Percentiles rank a stretch among this genome's conserved stretches.
Evolutionary conservation across 2,329 filamentous ascomycete species (phyloP).

Genomic region (Colletotrichum gigasporum): DNA sequence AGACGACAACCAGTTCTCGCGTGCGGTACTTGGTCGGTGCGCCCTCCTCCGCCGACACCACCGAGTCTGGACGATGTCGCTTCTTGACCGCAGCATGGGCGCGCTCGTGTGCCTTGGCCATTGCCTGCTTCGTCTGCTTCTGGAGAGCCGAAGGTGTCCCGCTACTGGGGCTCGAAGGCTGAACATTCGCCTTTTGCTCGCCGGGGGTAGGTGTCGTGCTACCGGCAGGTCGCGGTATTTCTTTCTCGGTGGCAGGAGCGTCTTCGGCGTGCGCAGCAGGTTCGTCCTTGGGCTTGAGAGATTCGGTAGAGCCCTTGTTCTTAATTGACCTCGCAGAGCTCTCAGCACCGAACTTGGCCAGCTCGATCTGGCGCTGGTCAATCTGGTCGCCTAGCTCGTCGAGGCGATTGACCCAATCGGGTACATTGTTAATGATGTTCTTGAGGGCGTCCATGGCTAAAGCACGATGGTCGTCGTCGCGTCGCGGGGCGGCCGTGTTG

Average conservation of each 20-base stretch:
- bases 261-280: slow-evolving; percentile 3
- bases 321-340: slow-evolving; percentile 52
- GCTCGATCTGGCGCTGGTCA: slow-evolving; percentile 67
- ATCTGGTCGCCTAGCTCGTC: slow-evolving; percentile 70
- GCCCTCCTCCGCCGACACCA: slow-evolving; percentile 59
- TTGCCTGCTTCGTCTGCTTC: slow-evolving; percentile 55
- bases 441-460: slow-evolving; percentile 66
- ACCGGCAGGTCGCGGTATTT: background rate
- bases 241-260: background rate
- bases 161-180: slow-evolving; percentile 43
- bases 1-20: slow-evolving; percentile 84
- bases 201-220: slow-evolving; percentile 13
- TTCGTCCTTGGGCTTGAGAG: slow-evolving; percentile 60
- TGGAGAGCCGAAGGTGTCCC: slow-evolving; percentile 46
- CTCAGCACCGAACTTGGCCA: slow-evolving; percentile 57
- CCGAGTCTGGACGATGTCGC: slow-evolving; percentile 60
- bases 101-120: slow-evolving; percentile 54
- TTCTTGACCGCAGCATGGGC: slow-evolving; percentile 60
- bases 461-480: slow-evolving; percentile 40
- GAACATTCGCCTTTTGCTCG: background rate
- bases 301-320: slow-evolving; percentile 64
- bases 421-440: slow-evolving; percentile 64
- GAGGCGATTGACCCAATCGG: slow-evolving; percentile 67
- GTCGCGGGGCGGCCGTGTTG: slow-evolving; percentile 39
- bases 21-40: slow-evolving; percentile 69